phyloP scores from a whole-genome alignment of 169 alveolate genomes.

The Cryptosporidium ubiquitum region DNA sequence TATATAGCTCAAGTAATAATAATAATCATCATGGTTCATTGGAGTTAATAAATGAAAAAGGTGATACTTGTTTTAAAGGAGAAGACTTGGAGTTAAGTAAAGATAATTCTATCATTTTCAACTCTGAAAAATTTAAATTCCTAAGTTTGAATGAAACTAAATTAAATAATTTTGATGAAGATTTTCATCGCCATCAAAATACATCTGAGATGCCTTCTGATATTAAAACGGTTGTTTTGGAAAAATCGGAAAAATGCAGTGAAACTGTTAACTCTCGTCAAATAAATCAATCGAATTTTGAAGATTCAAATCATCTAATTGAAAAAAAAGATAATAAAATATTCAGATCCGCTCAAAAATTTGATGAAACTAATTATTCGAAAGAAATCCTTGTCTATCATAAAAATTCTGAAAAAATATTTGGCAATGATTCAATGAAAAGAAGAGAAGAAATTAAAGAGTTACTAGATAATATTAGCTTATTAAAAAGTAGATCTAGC shows the following conservation, averaged over 20 bases:
- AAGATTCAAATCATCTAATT: too few species aligned
- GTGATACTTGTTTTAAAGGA: background rate
- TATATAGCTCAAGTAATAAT: background rate
- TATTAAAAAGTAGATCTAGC: background rate
- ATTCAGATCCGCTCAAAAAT: background rate
- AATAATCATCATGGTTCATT: too few species aligned
- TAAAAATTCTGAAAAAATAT: background rate
- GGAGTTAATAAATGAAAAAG: too few species aligned
- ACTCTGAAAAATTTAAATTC: too few species aligned
- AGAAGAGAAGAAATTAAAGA: slow-evolving; percentile 19
- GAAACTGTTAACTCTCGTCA: background rate
- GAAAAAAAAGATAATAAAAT: too few species aligned
- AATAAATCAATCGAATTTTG: background rate
- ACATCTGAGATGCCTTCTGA: background rate
- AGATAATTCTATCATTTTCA: too few species aligned
- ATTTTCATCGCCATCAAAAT: background rate
- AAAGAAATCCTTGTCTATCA: background rate
- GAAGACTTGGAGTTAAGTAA: too few species aligned
- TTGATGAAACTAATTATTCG: background rate
- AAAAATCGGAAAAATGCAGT: background rate
- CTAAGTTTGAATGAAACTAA: too few species aligned
- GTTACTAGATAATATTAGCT: background rate
- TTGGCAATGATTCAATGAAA: background rate
- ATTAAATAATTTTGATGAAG: background rate
- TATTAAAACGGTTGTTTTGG: background rate